Conservation (phyloP, 352 stramenopile genomes). For the Globisporangium echinulatum region DNA sequence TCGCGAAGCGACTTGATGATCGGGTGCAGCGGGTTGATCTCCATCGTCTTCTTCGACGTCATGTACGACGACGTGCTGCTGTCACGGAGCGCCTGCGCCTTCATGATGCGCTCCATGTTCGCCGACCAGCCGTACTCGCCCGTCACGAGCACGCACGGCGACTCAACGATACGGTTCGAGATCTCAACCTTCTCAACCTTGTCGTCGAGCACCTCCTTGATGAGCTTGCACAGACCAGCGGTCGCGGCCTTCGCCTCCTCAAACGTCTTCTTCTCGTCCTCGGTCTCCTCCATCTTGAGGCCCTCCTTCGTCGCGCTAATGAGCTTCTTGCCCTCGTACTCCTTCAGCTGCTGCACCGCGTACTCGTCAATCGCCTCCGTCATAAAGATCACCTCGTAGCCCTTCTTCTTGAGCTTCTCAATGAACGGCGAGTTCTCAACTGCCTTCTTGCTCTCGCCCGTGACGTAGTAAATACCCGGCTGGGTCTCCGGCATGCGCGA, state of each 20-base stretch:
- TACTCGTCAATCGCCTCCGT: slow-evolving; percentile 99
- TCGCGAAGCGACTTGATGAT: slow-evolving; percentile 98
- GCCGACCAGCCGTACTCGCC: slow-evolving; percentile 99
- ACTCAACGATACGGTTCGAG: slow-evolving; percentile 98
- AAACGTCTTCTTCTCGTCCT: slow-evolving; percentile 98
- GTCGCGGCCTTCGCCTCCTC: slow-evolving; percentile 98
- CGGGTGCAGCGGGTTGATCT: slow-evolving; percentile 99
- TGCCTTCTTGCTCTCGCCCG: slow-evolving; percentile 97
- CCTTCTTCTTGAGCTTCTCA: slow-evolving; percentile 99
- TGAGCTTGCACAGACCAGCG: slow-evolving; percentile 98
- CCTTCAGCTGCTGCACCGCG: slow-evolving; percentile 98
- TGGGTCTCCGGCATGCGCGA: slow-evolving; percentile 94
- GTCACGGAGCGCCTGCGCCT: slow-evolving; percentile 98
- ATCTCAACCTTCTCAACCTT: slow-evolving; percentile 99
- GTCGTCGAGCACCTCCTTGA: slow-evolving; percentile 99
- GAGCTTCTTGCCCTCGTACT: slow-evolving; percentile 99
- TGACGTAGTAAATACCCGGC: slow-evolving; percentile 99
- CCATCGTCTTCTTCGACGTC: slow-evolving; percentile 99
- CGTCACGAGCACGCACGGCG: slow-evolving; percentile 97
- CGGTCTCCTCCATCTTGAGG: slow-evolving; percentile 93
- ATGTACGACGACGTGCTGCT: slow-evolving; percentile 97
- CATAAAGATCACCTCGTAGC: slow-evolving; percentile 99
- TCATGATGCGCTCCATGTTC: slow-evolving; percentile 99
- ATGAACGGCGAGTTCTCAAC: slow-evolving; percentile 99
- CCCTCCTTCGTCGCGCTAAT: slow-evolving; percentile 98